Evolutionary conservation across 1,284 basidiomycete genomes (phyloP).

Genomic region (Naganishia sp.): DNA sequence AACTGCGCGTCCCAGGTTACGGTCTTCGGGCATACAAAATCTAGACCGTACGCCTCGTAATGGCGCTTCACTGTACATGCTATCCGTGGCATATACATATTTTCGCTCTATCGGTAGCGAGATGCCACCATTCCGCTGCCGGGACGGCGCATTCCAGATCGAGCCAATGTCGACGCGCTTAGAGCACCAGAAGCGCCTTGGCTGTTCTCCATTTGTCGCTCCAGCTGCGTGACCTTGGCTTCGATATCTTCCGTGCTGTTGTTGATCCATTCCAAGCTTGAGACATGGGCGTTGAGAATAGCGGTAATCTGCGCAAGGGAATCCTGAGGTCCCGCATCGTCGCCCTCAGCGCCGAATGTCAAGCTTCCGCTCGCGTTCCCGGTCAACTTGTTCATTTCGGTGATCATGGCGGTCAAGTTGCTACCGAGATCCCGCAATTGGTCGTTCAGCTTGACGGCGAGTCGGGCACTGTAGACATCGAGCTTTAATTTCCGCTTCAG

Average conservation of each 20-base stretch:
- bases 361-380: constrained; percentile 19
- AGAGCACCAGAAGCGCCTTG: constrained; percentile 11
- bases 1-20: too few relatives aligned
- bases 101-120: constrained; percentile 17
- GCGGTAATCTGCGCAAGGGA: constrained; percentile 32
- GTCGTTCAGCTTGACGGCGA: constrained; percentile 29
- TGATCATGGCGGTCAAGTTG: constrained; percentile 32
- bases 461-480: constrained; percentile 17
- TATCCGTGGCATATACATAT: not conserved
- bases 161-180: constrained; percentile 7
- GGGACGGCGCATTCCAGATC: constrained; percentile 18
- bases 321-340: constrained; percentile 7
- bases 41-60: too few relatives aligned
- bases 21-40: too few relatives aligned
- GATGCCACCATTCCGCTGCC: constrained; percentile 14
- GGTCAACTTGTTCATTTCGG: constrained; percentile 33
- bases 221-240: constrained; percentile 28
- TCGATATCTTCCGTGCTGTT: constrained; percentile 30
- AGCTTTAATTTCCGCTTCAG: not conserved
- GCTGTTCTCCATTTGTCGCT: constrained; percentile 25
- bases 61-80: not conserved
- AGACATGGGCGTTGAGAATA: constrained; percentile 33
- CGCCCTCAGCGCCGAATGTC: constrained; percentile 12
- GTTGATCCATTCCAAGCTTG: constrained; percentile 33
- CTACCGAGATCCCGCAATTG: constrained; percentile 30